Base-by-base conservation (phyloP, 108 stramenopile genomes). In the Cyclostephanos invisitatus region DNA sequence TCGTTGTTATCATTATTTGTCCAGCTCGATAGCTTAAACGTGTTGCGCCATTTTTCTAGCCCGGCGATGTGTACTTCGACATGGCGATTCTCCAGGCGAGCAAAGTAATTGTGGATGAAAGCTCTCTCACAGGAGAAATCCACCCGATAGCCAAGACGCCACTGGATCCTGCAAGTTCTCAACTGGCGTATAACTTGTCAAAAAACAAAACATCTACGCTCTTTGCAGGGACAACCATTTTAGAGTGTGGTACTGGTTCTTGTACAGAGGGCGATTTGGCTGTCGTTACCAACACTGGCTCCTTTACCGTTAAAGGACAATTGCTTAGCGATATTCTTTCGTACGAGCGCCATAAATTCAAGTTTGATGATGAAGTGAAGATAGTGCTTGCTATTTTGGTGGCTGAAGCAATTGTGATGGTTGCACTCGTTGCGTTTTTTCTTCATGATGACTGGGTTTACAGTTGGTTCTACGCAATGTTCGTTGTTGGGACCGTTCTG, bases 281-380 rank as follows among this genome's bases (percentile, higher is more conserved):
- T 0, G 64, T 90, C 57, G 86, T 86, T 28, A 62, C 80, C n/a
- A 58, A 67, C 61, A 87, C 86, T 54, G 86, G 83, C 20, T 86
- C 86, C 1, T 87, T 82, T 49, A 87, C 89, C n/a, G 56, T 81
- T 2, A 83, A 82, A 60, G 89, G 89, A 48, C 75, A 87, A 64
- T 56, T 90, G 32, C 46, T 90, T 18, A 59, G 80, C 7, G 86
- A 90, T 12, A 79, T 90, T 29, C 64, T 87, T 20, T 86, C 81
- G 15, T 90, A 85, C 55, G 61, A 86, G 37, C 83, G 89, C 25
- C 86, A 87, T 62, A 51, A 83, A 46, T 87, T 90, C 70, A 86
- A 90, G 70, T 87, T 87, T 63, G 89, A 90, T 42, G 62, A 71
- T 0, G 89, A 90, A 62, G 84, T 90, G 22, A 67, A 74, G 7